Evolutionary conservation across 305 asterid species (phyloP).

Genomic region (Solanum hybrid): DNA sequence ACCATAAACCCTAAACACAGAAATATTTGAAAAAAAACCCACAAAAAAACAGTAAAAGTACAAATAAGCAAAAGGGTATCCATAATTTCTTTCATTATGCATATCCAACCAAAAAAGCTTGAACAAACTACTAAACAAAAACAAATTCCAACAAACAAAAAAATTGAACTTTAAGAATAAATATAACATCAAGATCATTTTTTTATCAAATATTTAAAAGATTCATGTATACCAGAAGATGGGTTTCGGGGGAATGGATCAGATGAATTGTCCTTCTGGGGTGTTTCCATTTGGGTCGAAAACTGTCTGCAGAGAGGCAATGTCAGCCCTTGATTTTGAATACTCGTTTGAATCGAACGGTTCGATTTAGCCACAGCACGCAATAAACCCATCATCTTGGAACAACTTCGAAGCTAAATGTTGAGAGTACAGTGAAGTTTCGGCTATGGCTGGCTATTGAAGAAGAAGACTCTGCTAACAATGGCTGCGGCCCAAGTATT

Average conservation of each 20-base stretch:
- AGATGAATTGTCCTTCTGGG: conserved; percentile 17
- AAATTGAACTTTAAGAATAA: not conserved
- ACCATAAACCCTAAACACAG: not conserved
- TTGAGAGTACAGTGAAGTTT: not conserved
- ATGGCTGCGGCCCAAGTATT: conserved; percentile 3
- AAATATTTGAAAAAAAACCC: not conserved
- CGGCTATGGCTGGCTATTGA: not conserved
- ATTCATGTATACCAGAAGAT: conserved; percentile 21
- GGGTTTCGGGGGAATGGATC: conserved; percentile 33
- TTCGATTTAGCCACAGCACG: conserved; percentile 31
- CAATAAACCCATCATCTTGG: conserved; percentile 38
- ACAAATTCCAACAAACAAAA: not conserved
- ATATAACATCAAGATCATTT: not conserved
- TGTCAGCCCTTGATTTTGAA: conserved; percentile 16
- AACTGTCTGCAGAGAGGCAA: conserved; percentile 31
- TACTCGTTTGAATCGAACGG: conserved; percentile 24
- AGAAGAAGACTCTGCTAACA: not conserved
- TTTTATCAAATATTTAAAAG: not conserved
- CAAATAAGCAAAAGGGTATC: not conserved
- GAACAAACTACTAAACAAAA: not conserved
- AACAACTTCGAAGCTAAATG: not conserved
- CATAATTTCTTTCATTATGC: not conserved
- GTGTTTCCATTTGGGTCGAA: conserved; percentile 42
- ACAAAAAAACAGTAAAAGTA: not conserved
- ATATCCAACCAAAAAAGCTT: not conserved